Base-by-base conservation (phyloP, 2,329 filamentous ascomycete genomes). In the Zelopaecilomyces penicillatus region DNA sequence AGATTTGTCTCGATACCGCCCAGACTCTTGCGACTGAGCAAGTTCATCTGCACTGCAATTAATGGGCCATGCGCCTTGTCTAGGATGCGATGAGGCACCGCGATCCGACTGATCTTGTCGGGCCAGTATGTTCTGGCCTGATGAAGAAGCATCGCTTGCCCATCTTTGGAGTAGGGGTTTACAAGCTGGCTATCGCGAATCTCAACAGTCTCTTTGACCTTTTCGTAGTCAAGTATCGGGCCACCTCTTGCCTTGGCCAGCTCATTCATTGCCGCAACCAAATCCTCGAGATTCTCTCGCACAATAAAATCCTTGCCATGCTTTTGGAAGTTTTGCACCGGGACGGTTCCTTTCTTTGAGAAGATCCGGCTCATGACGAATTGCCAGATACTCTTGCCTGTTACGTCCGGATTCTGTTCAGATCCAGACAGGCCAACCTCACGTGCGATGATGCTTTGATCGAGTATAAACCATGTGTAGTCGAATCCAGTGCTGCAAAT, bases 401-500 rank as follows among this genome's bases (percentile, higher is more conserved):
- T 78, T 30, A 82, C 50, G 52, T 82, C 78, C 0, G 76, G 75
- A 61, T 82, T 82, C 63, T 82, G 78, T 60, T 82, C 78, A 0
- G 76, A 80, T 6, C 78, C 78, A 0, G 78, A 82, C 1, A 82
- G 69, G 9, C 73, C 76, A 46, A 82, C 81, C 58, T 82, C 78
- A 19, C 72, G 68, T n/a, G 74, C 73, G 39, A 81, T 74, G 53
- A 82, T 81, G 55, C 62, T 63, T 49, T 75, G 73, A 56, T 77
- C 69, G 3, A 78, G 67, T 44, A 82, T 69, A 61, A 82, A 82
- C 78, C 78, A 82, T 2, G 72, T 73, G 63, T 82, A 82, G 57
- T 80, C 76, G 60, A 79, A 73, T 1, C 78, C 78, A 0, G 78
- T 81, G 50, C 58, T 61, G 65, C 76, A 78, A 48, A 82, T 81